Evolutionary conservation across 2,329 filamentous ascomycete species (phyloP), one percentile per base, ranked within the genome.

Genomic region (Ophiostoma sp.): DNA sequence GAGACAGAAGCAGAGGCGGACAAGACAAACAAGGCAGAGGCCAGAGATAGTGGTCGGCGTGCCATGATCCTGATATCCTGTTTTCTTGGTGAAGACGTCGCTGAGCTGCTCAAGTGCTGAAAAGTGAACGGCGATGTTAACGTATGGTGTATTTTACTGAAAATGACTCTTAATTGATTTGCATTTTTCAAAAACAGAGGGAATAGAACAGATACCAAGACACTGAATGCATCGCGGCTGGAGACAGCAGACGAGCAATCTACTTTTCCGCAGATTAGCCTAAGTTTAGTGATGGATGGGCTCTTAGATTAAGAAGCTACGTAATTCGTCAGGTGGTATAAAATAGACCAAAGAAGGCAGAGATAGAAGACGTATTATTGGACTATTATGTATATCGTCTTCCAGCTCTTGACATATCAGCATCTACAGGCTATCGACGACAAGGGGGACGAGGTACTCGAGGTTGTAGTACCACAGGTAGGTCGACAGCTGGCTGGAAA

Each of bases 391-490:
- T 48, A 48, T 4, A 48, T 5, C 20, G 17, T 48, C 44, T 20
- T 2, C 44, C 44, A 48, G 4, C 86, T 86, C n/a, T 57, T 23
- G 3, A 6, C 27, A 20, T 57, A 33, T 60, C 54, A 17, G 15
- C 11, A 60, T 33, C 27, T 69, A 67, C n/a, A 69, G 36, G 62
- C 62, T 67, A 13, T 44, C 62, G 11, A 69, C 68, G 36, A 69
- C 62, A 11, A 69, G 62, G 27, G 69, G 69, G 10, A 70, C 68
- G 4, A 72, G 66, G 67, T 72, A 72, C 39, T 70, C 68, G 10
- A 35, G 13, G 62, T 72, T 78, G 71, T 75, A 78, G 31, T 75
- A 74, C 79, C 78, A 80, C 15, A 80, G 54, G 6, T 77, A 74
- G 1, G 77, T 75, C 54, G 76, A 74, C 67, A 78, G 79, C 68